A percentile compares a stretch with the other conserved stretches of the same genome.
Conservation (phyloP, 1,139 yeast genomes). For the Pneumocystis sp. region DNA sequence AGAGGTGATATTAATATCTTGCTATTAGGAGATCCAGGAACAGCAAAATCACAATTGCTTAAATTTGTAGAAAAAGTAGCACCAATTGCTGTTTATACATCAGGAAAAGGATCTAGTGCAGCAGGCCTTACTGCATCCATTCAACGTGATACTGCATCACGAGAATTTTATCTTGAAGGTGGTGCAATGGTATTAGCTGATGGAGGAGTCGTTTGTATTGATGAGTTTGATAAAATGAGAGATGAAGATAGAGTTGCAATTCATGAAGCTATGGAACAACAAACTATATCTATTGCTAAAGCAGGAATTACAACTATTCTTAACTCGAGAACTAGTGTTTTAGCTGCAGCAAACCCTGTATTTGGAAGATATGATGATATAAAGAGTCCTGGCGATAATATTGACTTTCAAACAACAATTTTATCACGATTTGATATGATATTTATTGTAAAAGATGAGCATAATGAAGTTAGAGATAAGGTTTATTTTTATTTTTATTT, state of each 20-base stretch:
- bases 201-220: constrained; percentile 98
- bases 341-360: constrained; percentile 96
- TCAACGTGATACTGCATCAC: constrained; percentile 72
- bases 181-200: constrained; percentile 99
- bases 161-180: constrained; percentile 92
- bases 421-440: constrained; percentile 97
- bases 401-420: constrained; percentile 93
- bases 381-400: constrained; percentile 94
- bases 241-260: constrained; percentile 98
- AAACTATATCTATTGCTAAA: constrained; percentile 95
- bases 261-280: constrained; percentile 99
- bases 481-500: neutral
- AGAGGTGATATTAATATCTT: constrained; percentile 95
- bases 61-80: constrained; percentile 91
- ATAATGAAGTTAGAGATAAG: constrained; percentile 63
- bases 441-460: constrained; percentile 90
- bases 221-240: constrained; percentile 97
- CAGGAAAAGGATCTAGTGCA: constrained; percentile 98
- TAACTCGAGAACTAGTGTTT: constrained; percentile 86
- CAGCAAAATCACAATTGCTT: constrained; percentile 89
- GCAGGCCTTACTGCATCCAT: constrained; percentile 98
- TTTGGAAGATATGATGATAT: constrained; percentile 93
- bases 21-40: constrained; percentile 94
- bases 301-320: constrained; percentile 96
- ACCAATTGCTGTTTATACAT: constrained; percentile 89